Evolutionary conservation across 2,329 filamentous ascomycete species (phyloP).

Genomic region (Penicillium sp.): DNA sequence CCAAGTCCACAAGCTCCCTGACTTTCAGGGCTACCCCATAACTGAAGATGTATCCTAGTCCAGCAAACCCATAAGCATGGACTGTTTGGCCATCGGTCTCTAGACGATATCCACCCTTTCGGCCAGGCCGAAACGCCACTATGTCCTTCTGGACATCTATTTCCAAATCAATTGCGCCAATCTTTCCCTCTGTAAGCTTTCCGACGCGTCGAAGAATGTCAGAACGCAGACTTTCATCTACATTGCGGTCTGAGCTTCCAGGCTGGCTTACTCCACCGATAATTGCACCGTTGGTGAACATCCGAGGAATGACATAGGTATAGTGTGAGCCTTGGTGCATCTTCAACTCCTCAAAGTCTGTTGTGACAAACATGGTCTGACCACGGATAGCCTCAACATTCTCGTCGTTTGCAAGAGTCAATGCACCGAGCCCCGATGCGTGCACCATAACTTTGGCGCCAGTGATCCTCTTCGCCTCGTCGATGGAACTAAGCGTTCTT

Average conservation of each 20-base stretch:
- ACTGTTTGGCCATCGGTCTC: conserved; percentile 16
- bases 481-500: conserved; percentile 9
- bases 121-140: conserved; percentile 20
- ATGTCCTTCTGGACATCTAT: conserved; percentile 13
- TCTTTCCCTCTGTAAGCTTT: not conserved
- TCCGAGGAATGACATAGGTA: conserved; percentile 24
- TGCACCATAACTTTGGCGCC: conserved; percentile 13
- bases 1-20: not conserved
- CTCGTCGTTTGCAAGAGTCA: conserved; percentile 23
- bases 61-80: conserved; percentile 22
- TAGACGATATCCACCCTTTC: conserved; percentile 21
- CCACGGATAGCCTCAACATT: conserved; percentile 34
- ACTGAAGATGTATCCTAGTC: conserved; percentile 16
- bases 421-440: conserved; percentile 21
- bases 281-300: conserved; percentile 20
- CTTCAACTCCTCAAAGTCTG: conserved; percentile 16
- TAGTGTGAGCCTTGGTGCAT: conserved; percentile 25
- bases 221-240: conserved; percentile 5
- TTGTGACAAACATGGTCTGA: conserved; percentile 25
- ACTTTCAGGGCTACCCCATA: conserved; percentile 12
- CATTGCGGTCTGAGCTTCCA: conserved; percentile 7
- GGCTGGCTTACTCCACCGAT: conserved; percentile 20
- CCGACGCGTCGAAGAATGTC: conserved; percentile 18
- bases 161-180: conserved; percentile 4
- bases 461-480: conserved; percentile 4